Conservation (phyloP, 2,329 filamentous ascomycete species). For the Trichoderma sp. region DNA sequence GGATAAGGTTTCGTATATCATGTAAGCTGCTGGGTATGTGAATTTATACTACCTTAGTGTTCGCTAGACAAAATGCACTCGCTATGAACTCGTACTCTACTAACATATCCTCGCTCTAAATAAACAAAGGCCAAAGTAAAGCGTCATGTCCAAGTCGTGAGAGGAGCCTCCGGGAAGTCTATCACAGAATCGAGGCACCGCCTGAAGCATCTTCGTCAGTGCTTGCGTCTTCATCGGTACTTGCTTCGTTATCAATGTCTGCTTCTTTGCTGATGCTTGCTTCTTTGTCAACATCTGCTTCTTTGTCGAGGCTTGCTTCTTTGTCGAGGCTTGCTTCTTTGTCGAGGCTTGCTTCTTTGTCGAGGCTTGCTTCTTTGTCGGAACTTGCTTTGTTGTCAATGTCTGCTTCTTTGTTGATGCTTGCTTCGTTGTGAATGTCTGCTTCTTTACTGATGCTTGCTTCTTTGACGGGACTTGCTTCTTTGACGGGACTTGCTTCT, state of each 20-base stretch:
- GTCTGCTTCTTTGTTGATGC: too few species aligned
- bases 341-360: too few species aligned
- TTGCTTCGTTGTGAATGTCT: too few species aligned
- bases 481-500: neutral
- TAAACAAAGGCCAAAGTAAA: neutral
- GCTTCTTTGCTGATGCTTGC: neutral
- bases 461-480: accelerated
- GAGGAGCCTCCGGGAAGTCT: neutral
- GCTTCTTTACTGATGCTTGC: too few species aligned
- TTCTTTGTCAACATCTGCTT: too few species aligned
- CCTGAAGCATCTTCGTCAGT: neutral
- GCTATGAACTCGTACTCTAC: neutral
- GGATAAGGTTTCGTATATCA: neutral
- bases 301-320: neutral
- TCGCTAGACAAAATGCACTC: neutral
- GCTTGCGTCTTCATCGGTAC: neutral
- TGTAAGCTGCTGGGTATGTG: neutral
- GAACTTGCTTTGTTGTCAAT: too few species aligned
- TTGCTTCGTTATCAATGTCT: neutral
- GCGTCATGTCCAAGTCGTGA: neutral
- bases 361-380: neutral
- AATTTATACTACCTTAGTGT: neutral
- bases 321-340: too few species aligned
- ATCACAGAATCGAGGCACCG: neutral
- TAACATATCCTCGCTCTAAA: neutral